Conservation (phyloP, 129 eudicot species). For the Flaveria ramosissima region DNA sequence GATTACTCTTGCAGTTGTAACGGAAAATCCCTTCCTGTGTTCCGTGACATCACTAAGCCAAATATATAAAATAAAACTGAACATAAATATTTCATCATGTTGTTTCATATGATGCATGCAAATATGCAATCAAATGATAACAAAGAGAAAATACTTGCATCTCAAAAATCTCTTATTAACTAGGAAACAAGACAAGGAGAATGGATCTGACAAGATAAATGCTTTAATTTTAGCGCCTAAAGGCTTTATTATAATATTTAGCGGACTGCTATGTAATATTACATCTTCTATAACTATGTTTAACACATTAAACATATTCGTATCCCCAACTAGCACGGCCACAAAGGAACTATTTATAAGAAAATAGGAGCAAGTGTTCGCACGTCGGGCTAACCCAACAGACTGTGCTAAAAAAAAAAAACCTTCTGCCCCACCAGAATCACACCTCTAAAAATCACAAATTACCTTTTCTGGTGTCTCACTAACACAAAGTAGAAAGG, state of each 20-base stretch:
- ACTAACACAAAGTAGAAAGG: slow-evolving; percentile 67
- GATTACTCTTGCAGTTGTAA: slow-evolving; percentile 50
- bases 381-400: too few relatives aligned
- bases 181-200: too few relatives aligned
- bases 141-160: background rate
- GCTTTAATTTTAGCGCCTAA: too few relatives aligned
- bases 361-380: too few relatives aligned
- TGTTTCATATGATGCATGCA: background rate
- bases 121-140: background rate
- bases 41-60: slow-evolving; percentile 45
- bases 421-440: too few relatives aligned
- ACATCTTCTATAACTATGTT: background rate
- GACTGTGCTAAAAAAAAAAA: too few relatives aligned
- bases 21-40: slow-evolving; percentile 44
- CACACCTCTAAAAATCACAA: background rate
- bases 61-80: background rate
- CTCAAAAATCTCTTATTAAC: too few relatives aligned
- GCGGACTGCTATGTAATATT: background rate
- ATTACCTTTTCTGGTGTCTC: slow-evolving; percentile 51
- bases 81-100: background rate
- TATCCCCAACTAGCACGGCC: too few relatives aligned
- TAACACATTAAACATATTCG: background rate
- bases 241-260: too few relatives aligned
- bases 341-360: too few relatives aligned
- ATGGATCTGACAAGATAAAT: too few relatives aligned